Percentiles rank a stretch among this genome's conserved stretches.
Conservation (phyloP, 83 land plant genomes). For the Thuja plicata region DNA sequence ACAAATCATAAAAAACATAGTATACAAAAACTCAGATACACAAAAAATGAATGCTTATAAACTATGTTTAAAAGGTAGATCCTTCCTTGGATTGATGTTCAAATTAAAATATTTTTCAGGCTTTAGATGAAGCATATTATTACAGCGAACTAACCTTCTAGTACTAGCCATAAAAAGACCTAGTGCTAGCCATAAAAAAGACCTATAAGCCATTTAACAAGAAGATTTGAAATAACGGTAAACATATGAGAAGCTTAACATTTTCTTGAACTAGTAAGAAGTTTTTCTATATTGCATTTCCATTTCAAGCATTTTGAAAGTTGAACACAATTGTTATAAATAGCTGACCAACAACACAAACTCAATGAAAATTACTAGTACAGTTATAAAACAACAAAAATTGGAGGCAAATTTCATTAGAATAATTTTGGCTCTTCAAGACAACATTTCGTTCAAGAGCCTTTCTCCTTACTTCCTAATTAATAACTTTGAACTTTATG, state of each 20-base stretch:
- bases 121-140: not conserved
- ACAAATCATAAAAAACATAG: too few relatives aligned
- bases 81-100: not conserved
- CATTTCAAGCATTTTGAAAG: not conserved
- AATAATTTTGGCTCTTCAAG: not conserved
- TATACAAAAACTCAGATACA: too few relatives aligned
- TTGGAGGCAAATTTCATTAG: not conserved
- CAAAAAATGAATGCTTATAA: too few relatives aligned
- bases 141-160: too few relatives aligned
- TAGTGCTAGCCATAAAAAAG: not conserved
- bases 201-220: not conserved
- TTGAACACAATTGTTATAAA: not conserved
- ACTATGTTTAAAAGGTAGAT: too few relatives aligned
- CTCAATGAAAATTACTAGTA: not conserved
- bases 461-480: not conserved
- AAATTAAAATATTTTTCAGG: not conserved
- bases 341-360: not conserved
- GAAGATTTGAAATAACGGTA: not conserved
- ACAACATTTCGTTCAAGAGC: not conserved
- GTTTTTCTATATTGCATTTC: not conserved
- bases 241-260: not conserved
- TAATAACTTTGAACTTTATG: not conserved
- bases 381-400: not conserved
- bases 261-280: not conserved
- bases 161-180: too few relatives aligned